Evolutionary conservation across 2,329 filamentous ascomycete species (phyloP), one percentile per base, ranked within the genome.

Genomic region (Dothideomycetidae sp.): DNA sequence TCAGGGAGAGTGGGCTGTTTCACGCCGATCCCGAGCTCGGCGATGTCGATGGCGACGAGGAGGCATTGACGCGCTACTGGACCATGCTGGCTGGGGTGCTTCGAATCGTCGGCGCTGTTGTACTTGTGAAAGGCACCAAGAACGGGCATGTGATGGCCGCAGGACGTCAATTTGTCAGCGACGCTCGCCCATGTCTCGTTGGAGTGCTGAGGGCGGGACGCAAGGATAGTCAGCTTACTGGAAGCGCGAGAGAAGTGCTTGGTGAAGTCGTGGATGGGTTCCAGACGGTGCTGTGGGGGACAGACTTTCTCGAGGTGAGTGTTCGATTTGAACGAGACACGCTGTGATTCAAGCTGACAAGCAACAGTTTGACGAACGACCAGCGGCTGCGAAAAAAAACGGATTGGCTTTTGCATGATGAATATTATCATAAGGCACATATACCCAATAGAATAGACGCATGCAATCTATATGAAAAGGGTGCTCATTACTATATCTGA

Each of bases 21-120:
- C 68, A 76, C 5, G 81, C 81, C 10, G 90, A 98, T 55, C 90
- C 90, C 1, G 90, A 98, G 56, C 75, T 98, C 38, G 85, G 92
- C 66, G 74, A 82, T 47, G 71, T 78, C 39, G 69, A 76, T 38
- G 78, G 84, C 48, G 64, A 73, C 3, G 67, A 70, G 41, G 79
- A 83, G 3, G 68, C 93, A 13, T 73, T 76, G 45, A 78, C 78
- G 51, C 7, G 21, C 7, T 92, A 92, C 60, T 96, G 93, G 58
- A 71, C 76, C 33, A 69, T 98, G 5, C 73, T 98, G 11, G 73
- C 83, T 26, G 75, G 80, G 39, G 71, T 93, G 5, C 69, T 90
- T 26, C 76, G 85, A 36, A 77, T 98, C 42, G 71, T 98, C 40
- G 79, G 79, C 33, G 79, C 83, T 3, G 79, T 83, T 1, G 74